Percentiles rank a stretch among this genome's conserved stretches.
Evolutionary conservation across 257 asterid genomes (phyloP).

Genomic region (Lycium ferocissimum): DNA sequence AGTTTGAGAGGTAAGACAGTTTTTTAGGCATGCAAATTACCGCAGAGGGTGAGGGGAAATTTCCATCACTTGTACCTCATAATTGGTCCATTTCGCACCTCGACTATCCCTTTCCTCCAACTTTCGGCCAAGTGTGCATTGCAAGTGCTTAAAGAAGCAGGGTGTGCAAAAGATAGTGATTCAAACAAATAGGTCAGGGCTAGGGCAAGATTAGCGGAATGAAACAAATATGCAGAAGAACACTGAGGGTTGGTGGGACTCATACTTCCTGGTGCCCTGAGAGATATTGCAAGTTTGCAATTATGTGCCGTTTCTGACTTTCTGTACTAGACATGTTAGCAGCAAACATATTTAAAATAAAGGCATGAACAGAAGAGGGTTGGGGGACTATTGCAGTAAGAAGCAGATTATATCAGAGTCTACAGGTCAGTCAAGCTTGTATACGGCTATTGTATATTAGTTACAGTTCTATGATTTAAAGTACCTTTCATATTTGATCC

Average conservation of each 20-base stretch:
- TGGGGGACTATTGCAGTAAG: not conserved
- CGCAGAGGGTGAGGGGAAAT: not conserved
- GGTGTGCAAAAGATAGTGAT: not conserved
- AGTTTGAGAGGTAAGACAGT: conserved; percentile 12
- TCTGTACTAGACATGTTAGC: not conserved
- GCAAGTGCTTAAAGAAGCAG: not conserved
- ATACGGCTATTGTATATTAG: not conserved
- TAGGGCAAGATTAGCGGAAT: not conserved
- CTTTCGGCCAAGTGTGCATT: not conserved
- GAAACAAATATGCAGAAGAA: not conserved
- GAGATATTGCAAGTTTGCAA: not conserved
- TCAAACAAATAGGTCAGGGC: not conserved
- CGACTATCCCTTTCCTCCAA: not conserved
- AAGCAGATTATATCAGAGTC: not conserved
- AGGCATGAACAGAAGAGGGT: not conserved
- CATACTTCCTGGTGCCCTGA: not conserved
- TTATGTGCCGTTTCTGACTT: not conserved
- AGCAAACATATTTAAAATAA: not conserved
- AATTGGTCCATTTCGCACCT: not conserved
- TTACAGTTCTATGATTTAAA: not conserved
- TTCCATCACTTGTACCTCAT: not conserved
- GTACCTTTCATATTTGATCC: not conserved
- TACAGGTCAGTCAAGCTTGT: conserved; percentile 15
- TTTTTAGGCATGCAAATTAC: not conserved
- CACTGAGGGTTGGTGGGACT: not conserved